Evolutionary conservation across 2,329 filamentous ascomycete genomes (phyloP), one percentile per base, ranked within the genome.

Genomic region (Fusarium torreyae): DNA sequence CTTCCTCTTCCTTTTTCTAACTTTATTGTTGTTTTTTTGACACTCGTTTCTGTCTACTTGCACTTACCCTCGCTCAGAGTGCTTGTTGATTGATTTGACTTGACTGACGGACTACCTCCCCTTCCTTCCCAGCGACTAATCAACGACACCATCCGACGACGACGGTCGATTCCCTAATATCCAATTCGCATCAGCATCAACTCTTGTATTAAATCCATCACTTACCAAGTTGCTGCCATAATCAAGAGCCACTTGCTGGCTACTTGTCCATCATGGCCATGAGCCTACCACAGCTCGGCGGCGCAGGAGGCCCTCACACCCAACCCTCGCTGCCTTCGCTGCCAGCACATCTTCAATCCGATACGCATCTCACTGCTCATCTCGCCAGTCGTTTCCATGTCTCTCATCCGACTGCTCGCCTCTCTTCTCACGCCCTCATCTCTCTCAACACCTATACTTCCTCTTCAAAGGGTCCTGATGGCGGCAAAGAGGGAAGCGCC

Each of bases 361-460:
- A 93, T 75, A 92, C 91, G 45, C 91, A 94, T 76, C 84, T 95
- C 71, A 96, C 92, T 5, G 91, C 91, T 53, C 93, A 95, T 79
- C 87, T 96, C 66, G 93, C 92, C 73, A 94, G 88, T 79, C 94
- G 95, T 55, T 99, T 97, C 80, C 96, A 99, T 82, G 92, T 97
- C 54, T 92, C 93, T 55, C 84, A 96, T 62, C 94, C 96, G 11
- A 97, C 94, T 1, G 94, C 96, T 54, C 89, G 89, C 49, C 88
- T 99, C 18, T 98, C 94, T 1, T 97, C 94, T 1, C 94, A 98
- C 78, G 96, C 92, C 49, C 87, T 98, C 73, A 91, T 99, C 76
- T 92, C 93, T 53, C 85, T 99, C 69, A 99, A 99, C 83, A 99
- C 94, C 20, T 98, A 97, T 79, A 95, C 93, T 13, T 93, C 93